phyloP scores from a whole-genome alignment of 768 basidiomycete genomes.

The Boletus vermiculosoides region DNA sequence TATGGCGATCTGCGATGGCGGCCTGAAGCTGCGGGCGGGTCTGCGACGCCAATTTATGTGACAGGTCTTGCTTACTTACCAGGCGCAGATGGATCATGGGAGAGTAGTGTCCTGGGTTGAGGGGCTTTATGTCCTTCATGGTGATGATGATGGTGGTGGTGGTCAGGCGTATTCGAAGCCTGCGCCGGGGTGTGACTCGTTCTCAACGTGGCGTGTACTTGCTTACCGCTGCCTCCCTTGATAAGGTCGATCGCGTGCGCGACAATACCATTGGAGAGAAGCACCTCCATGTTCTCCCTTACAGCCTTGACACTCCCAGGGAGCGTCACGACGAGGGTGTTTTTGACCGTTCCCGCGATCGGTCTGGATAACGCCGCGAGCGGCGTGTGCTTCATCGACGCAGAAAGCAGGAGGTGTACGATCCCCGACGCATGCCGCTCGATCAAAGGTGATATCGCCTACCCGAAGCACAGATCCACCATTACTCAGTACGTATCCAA shows the following conservation, averaged over 20 bases:
- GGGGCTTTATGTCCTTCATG: slow-evolving; percentile 46
- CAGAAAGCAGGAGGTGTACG: slow-evolving; percentile 66
- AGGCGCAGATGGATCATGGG: slow-evolving; percentile 67
- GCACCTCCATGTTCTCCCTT: slow-evolving; percentile 66
- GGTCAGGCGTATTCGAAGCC: slow-evolving; percentile 22
- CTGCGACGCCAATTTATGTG: background rate
- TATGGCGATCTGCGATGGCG: slow-evolving; percentile 80
- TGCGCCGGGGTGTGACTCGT: slow-evolving; percentile 22
- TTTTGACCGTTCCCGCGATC: slow-evolving; percentile 67
- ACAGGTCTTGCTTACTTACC: slow-evolving; percentile 42
- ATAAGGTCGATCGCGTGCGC: slow-evolving; percentile 73
- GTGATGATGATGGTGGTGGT: slow-evolving; percentile 25
- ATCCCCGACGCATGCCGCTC: slow-evolving; percentile 69
- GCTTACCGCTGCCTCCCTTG: slow-evolving; percentile 61
- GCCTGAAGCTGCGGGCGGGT: slow-evolving; percentile 48
- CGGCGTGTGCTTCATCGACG: slow-evolving; percentile 72
- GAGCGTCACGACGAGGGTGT: slow-evolving; percentile 72
- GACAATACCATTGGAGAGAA: slow-evolving; percentile 58
- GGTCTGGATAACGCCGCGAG: slow-evolving; percentile 83
- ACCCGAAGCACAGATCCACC: background rate
- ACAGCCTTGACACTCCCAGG: slow-evolving; percentile 88
- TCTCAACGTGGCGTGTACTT: slow-evolving; percentile 54
- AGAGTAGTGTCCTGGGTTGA: slow-evolving; percentile 54
- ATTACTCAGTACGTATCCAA: background rate
- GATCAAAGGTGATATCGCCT: slow-evolving; percentile 65